Evolutionary conservation across 768 basidiomycete genomes (phyloP), one percentile per base, ranked within the genome.

Genomic region (Phallus indusiatus): DNA sequence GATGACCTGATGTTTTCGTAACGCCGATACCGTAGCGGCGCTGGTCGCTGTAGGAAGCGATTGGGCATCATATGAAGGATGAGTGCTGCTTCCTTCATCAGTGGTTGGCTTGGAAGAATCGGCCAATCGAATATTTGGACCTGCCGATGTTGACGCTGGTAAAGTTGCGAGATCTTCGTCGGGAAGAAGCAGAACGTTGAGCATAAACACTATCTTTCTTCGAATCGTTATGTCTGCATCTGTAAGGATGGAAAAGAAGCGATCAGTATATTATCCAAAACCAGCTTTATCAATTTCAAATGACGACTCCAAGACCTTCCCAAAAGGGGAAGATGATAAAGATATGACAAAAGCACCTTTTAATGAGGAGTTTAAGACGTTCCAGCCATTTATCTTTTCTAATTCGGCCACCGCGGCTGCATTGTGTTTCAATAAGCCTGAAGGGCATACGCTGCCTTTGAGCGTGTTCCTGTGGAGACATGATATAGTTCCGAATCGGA

Each of bases 361-460:
- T 1, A 93, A 72, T 1, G 84, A 78, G 21, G 72, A 72, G 17
- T 78, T 76, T 5, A 94, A 70, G 20, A 73, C 74, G 14, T 72
- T 65, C 91, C 90, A 94, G 1, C 90, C 91, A 48, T 76, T 75
- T 59, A 62, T 73, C 6, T 75, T 71, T 1, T 73, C 73, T 35
- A 94, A 74, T 10, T 72, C 71, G 37, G 67, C 63, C 1, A 93
- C 81, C 0, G 90, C 90, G 2, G 80, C 74, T 3, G 79, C 77
- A 56, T 85, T 88, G 69, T 93, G 90, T 68, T 88, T 91, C 54
- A 94, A 70, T 0, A 88, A 66, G 0, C 88, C 88, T 0, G 90
- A 93, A 94, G 73, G 0, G 84, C 72, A 68, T 95, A 95, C 35
- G 94, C 77, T 1, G 86, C 90, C 70, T 91, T 90, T n/a, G 87